Conservation (phyloP, 805 yeast genomes). For the Hanseniaspora taiwanica region DNA sequence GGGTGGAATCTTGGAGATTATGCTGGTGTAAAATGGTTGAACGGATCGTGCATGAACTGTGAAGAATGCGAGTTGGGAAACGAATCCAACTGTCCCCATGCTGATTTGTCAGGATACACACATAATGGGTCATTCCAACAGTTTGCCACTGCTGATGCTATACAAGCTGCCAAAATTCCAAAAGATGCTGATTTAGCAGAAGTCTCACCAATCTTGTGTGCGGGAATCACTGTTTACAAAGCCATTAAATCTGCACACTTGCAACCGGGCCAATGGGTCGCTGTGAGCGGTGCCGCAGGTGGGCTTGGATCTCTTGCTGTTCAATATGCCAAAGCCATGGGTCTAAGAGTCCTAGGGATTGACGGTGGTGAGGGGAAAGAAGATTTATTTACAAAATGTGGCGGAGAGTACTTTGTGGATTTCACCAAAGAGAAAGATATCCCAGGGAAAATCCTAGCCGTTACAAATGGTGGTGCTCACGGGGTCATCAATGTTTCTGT, state of each 20-base stretch:
- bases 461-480: slow-evolving; percentile 54
- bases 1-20: slow-evolving; percentile 52
- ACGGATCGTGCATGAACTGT: slow-evolving; percentile 52
- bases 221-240: slow-evolving; percentile 57
- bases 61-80: slow-evolving; percentile 46
- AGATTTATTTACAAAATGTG: slow-evolving; percentile 36
- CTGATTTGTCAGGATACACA: slow-evolving; percentile 63
- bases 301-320: slow-evolving; percentile 68
- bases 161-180: slow-evolving; percentile 49
- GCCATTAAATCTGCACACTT: slow-evolving; percentile 48
- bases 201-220: slow-evolving; percentile 53
- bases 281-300: slow-evolving; percentile 70
- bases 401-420: slow-evolving; percentile 54
- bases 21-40: slow-evolving; percentile 60
- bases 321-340: slow-evolving; percentile 69
- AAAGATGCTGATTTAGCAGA: slow-evolving; percentile 39
- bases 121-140: slow-evolving; percentile 60
- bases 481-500: slow-evolving; percentile 56
- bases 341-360: slow-evolving; percentile 54
- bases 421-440: slow-evolving; percentile 38
- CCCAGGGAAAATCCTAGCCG: slow-evolving; percentile 30
- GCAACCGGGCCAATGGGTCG: slow-evolving; percentile 59
- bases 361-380: slow-evolving; percentile 66
- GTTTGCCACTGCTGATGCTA: slow-evolving; percentile 52
- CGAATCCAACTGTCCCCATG: slow-evolving; percentile 56